Evolutionary conservation across 257 asterid genomes (phyloP).

Genomic region (Scutellaria galericulata): DNA sequence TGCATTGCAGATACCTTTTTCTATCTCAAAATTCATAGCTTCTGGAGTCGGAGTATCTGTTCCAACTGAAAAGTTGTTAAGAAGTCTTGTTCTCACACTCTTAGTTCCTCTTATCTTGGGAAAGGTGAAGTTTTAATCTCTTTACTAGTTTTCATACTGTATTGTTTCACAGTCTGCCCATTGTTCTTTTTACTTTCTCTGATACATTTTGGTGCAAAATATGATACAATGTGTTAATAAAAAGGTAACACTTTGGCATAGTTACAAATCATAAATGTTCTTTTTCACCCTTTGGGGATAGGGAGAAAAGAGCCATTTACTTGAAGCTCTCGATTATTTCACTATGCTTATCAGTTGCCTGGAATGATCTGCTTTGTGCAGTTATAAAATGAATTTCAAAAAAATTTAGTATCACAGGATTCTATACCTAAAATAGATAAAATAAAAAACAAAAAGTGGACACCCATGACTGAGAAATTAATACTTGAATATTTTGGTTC

Average conservation of each 20-base stretch:
- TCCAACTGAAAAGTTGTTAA: slow-evolving; percentile 71
- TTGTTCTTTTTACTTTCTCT: slow-evolving; percentile 14
- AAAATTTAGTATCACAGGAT: background rate
- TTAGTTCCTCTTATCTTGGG: slow-evolving; percentile 84
- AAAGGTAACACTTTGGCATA: background rate
- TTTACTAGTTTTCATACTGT: slow-evolving; percentile 14
- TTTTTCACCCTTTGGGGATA: background rate
- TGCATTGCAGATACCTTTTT: slow-evolving; percentile 72
- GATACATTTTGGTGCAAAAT: slow-evolving; percentile 19
- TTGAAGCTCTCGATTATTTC: background rate
- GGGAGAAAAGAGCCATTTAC: background rate
- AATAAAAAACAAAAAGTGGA: background rate
- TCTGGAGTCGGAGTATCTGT: slow-evolving; percentile 86
- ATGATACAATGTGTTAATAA: slow-evolving; percentile 3
- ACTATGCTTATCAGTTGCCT: background rate
- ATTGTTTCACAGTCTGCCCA: background rate
- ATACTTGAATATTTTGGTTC: slow-evolving; percentile 4
- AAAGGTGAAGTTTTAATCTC: slow-evolving; percentile 56
- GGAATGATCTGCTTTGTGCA: background rate
- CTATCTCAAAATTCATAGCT: slow-evolving; percentile 77
- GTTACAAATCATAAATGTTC: background rate
- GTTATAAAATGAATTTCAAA: no score
- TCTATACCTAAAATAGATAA: background rate
- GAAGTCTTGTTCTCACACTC: slow-evolving; percentile 83
- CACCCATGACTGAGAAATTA: slow-evolving; percentile 14